These are phyloP conservation scores for Phyllostachys edulis DNA, from an alignment of 176 grass and related monocot species.

Conservation along the genomic window DNA sequence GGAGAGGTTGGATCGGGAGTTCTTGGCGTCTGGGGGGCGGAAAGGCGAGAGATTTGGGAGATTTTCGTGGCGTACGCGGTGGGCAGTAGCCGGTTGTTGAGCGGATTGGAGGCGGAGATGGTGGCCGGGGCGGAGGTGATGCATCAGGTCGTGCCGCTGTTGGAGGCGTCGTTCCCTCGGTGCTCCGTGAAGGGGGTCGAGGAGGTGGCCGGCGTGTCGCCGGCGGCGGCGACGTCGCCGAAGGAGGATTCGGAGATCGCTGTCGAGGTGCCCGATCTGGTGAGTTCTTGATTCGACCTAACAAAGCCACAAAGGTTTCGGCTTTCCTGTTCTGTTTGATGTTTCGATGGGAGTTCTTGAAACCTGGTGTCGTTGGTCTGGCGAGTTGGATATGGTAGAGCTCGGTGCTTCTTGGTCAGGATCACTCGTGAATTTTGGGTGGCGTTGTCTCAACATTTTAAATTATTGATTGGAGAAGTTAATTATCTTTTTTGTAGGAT, in stretches of 20 bases:
- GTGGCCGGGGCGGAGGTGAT: constrained; percentile 77
- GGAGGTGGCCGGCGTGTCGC: constrained; percentile 26
- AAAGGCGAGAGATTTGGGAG: constrained; percentile 25
- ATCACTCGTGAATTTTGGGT: background rate
- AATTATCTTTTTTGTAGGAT: background rate
- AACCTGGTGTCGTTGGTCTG: background rate
- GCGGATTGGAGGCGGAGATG: constrained; percentile 52
- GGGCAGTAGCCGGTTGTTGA: background rate
- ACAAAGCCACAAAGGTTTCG: background rate
- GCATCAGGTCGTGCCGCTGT: constrained; percentile 56
- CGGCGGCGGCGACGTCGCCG: constrained; percentile 25
- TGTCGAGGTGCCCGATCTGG: constrained; percentile 53
- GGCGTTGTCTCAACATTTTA: background rate
- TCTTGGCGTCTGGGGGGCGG: background rate
- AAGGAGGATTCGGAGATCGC: constrained; percentile 27
- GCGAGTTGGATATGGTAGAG: background rate
- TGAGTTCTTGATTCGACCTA: constrained; percentile 38
- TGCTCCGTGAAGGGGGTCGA: constrained; percentile 46
- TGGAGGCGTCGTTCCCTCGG: constrained; percentile 40
- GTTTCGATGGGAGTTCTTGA: background rate
- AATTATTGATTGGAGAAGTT: background rate
- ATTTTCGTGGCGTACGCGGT: background rate
- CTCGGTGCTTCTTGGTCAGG: background rate
- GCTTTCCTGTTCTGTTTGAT: background rate
- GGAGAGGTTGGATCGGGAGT: constrained; percentile 27